phyloP scores from a whole-genome alignment of 23 red algal species.

The Gracilaria gracilis region DNA sequence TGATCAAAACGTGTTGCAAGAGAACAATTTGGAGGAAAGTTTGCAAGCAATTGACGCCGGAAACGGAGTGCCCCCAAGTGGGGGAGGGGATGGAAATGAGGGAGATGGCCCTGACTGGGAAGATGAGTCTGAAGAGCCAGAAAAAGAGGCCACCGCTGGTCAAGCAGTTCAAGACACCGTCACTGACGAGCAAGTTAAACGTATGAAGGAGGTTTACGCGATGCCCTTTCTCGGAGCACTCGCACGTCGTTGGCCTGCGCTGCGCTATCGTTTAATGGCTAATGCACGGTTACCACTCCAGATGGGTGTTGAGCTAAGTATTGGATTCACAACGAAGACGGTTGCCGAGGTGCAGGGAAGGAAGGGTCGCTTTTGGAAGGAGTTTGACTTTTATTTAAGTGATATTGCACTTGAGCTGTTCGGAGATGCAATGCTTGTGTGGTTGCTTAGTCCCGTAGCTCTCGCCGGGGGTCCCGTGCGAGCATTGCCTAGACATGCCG shows the following conservation, averaged over 20 bases:
- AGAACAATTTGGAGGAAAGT: background rate
- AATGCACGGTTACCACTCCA: constrained; percentile 72
- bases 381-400: constrained; percentile 95
- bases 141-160: background rate
- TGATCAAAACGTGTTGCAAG: background rate
- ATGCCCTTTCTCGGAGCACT: constrained; percentile 49
- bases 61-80: constrained; percentile 8
- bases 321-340: constrained; percentile 90
- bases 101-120: constrained; percentile 16
- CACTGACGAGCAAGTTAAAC: constrained; percentile 10
- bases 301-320: constrained; percentile 83
- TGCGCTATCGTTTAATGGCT: constrained; percentile 77
- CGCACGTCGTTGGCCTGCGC: constrained; percentile 64
- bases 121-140: background rate
- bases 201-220: constrained; percentile 32
- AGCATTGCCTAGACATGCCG: constrained; percentile 75
- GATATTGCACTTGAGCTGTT: constrained; percentile 93
- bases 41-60: constrained; percentile 24
- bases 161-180: constrained; percentile 13
- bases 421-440: constrained; percentile 93
- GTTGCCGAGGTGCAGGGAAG: constrained; percentile 83
- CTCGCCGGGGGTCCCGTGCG: constrained; percentile 12
- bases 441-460: constrained; percentile 91
- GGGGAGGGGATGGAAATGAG: background rate
- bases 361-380: constrained; percentile 81